Conservation (phyloP, 768 basidiomycete species). For the Rubroboletus pulcherrimus region DNA sequence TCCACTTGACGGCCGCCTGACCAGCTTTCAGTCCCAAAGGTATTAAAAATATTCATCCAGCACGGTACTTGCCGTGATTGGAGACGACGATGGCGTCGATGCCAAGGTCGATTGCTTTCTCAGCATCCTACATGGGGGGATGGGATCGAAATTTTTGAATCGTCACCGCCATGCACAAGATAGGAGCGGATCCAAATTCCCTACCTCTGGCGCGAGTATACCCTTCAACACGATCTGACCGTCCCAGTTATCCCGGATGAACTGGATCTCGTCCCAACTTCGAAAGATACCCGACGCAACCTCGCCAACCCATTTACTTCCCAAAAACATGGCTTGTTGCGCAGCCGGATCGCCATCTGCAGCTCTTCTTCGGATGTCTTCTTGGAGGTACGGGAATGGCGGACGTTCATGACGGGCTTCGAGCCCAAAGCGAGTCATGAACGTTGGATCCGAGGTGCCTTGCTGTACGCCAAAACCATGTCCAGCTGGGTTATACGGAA, state of each 20-base stretch:
- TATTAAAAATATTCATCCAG: background rate
- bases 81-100: constrained; percentile 76
- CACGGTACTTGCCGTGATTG: constrained; percentile 58
- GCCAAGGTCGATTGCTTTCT: constrained; percentile 59
- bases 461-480: constrained; percentile 39
- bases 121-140: constrained; percentile 33
- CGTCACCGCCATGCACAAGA: background rate
- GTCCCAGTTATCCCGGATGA: constrained; percentile 45
- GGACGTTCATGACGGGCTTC: constrained; percentile 28
- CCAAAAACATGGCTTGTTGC: constrained; percentile 29
- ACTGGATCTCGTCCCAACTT: constrained; percentile 44
- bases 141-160: background rate
- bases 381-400: constrained; percentile 35
- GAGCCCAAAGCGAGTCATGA: constrained; percentile 37
- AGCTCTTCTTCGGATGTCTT: constrained; percentile 22
- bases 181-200: background rate
- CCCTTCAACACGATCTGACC: constrained; percentile 49
- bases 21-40: background rate
- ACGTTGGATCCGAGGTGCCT: constrained; percentile 44
- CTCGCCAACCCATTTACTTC: constrained; percentile 37
- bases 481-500: constrained; percentile 35
- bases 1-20: constrained; percentile 74
- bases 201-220: constrained; percentile 28
- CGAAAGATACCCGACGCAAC: constrained; percentile 38
- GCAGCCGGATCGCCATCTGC: constrained; percentile 31